A percentile compares a stretch with the other conserved stretches of the same genome.
These are phyloP conservation scores for Lactarius deliciosus DNA, from an alignment of 768 basidiomycete species.

Conservation along the genomic window DNA sequence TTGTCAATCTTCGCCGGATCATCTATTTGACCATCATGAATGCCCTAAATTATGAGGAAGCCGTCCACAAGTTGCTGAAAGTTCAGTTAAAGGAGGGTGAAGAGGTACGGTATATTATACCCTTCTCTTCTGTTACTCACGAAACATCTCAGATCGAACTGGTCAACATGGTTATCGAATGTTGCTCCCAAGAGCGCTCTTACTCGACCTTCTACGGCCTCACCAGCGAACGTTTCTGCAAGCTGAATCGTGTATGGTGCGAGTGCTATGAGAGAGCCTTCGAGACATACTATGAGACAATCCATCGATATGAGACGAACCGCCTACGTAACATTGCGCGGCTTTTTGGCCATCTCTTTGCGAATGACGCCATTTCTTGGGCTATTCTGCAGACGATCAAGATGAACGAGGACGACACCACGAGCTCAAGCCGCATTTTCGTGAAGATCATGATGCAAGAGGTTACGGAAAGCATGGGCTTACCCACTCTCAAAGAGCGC, in stretches of 20 bases:
- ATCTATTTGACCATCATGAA: slow-evolving; percentile 99
- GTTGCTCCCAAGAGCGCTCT: slow-evolving; percentile 98
- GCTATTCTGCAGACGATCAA: slow-evolving; percentile 77
- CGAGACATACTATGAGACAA: slow-evolving; percentile 86
- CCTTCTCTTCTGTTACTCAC: slow-evolving; percentile 5
- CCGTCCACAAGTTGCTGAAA: slow-evolving; percentile 95
- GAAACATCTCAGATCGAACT: slow-evolving; percentile 74
- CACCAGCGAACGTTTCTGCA: slow-evolving; percentile 93
- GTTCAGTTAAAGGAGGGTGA: slow-evolving; percentile 89
- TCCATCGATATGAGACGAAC: slow-evolving; percentile 99
- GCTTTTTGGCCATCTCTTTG: slow-evolving; percentile 91
- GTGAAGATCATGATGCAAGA: slow-evolving; percentile 96
- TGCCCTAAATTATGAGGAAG: slow-evolving; percentile 96
- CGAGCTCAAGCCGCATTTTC: slow-evolving; percentile 94
- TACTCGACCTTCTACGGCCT: slow-evolving; percentile 98
- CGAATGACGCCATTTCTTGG: slow-evolving; percentile 90
- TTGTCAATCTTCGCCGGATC: slow-evolving; percentile 89
- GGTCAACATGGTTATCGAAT: slow-evolving; percentile 98
- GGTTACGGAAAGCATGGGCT: slow-evolving; percentile 91
- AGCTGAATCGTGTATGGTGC: slow-evolving; percentile 93
- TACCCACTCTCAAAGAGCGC: slow-evolving; percentile 81
- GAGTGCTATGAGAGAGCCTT: slow-evolving; percentile 88
- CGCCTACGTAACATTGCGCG: slow-evolving; percentile 95
- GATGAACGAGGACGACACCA: slow-evolving; percentile 98
- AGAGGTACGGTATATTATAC: slow-evolving; percentile 58